Evolutionary conservation across 352 stramenopile genomes (phyloP).

Genomic region (Halophytophthora polymorphica): DNA sequence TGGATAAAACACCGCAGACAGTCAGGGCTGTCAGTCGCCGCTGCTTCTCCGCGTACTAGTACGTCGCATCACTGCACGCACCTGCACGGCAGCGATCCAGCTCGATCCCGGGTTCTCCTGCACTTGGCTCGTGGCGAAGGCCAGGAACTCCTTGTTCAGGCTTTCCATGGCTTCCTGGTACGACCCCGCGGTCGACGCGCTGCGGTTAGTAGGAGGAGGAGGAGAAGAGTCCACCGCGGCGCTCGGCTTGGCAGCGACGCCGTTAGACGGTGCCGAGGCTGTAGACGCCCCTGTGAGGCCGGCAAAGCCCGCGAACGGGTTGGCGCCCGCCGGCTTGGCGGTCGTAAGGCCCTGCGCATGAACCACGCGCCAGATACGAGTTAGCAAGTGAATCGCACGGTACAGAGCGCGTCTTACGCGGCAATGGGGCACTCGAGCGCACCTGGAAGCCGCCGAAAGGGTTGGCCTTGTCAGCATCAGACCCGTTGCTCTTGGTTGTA

Average conservation of each 20-base stretch:
- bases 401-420: neutral
- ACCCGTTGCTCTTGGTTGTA: conserved; percentile 18
- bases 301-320: conserved; percentile 67
- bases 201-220: conserved; percentile 4
- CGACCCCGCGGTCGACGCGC: conserved; percentile 13
- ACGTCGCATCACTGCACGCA: conserved; percentile 9
- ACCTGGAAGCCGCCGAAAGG: conserved; percentile 52
- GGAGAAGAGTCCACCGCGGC: neutral
- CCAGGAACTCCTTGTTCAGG: conserved; percentile 81
- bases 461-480: no score
- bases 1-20: conserved; percentile 21
- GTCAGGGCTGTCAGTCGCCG: neutral
- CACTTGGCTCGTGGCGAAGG: conserved; percentile 63
- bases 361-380: conserved; percentile 1
- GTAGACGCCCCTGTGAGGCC: conserved; percentile 31
- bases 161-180: conserved; percentile 79
- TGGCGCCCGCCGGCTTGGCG: conserved; percentile 24
- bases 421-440: no score
- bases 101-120: conserved; percentile 64
- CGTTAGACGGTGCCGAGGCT: no score
- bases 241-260: conserved; percentile 1
- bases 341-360: conserved; percentile 30
- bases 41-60: neutral
- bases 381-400: neutral
- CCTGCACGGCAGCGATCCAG: conserved; percentile 63